Percentiles rank a stretch among this genome's conserved stretches.
phyloP scores from a whole-genome alignment of 2,329 filamentous ascomycete species.

The Cercospora zeae-maydis region DNA sequence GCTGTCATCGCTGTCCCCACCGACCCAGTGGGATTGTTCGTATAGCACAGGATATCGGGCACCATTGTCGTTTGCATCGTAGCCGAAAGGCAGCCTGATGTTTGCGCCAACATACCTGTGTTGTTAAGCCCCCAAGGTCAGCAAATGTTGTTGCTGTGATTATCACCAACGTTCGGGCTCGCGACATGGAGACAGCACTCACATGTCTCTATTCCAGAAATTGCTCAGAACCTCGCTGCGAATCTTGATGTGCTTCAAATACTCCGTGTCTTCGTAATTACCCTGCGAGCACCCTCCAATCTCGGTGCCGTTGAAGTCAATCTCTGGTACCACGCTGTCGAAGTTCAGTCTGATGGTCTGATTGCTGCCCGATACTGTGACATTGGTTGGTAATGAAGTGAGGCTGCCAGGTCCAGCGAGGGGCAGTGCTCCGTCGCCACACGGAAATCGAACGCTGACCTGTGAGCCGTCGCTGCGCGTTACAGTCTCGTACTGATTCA shows the following conservation, averaged over 20 bases:
- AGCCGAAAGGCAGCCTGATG: conserved; percentile 37
- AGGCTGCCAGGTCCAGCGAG: conserved; percentile 36
- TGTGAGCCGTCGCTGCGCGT: conserved; percentile 38
- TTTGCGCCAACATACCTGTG: conserved; percentile 38
- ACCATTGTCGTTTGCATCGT: conserved; percentile 32
- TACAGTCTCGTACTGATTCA: conserved; percentile 38
- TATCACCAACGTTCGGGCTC: no score
- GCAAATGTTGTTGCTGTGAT: neutral
- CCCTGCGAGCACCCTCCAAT: conserved; percentile 40
- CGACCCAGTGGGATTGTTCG: conserved; percentile 37
- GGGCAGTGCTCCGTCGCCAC: conserved; percentile 36
- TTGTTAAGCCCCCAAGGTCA: neutral
- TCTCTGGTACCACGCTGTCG: conserved; percentile 29
- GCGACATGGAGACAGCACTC: neutral
- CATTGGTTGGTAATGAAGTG: conserved; percentile 26
- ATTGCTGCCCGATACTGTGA: conserved; percentile 30
- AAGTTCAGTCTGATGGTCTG: conserved; percentile 37
- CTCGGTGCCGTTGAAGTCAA: conserved; percentile 35
- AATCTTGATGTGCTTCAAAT: conserved; percentile 39
- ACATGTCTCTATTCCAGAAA: conserved; percentile 37
- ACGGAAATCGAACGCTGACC: conserved; percentile 38
- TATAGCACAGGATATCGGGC: conserved; percentile 39
- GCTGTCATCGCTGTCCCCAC: conserved; percentile 6
- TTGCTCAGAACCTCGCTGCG: conserved; percentile 38
- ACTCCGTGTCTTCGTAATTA: conserved; percentile 38